Base-by-base conservation (phyloP, 176 grass and related monocot genomes). In the Phyllostachys edulis region DNA sequence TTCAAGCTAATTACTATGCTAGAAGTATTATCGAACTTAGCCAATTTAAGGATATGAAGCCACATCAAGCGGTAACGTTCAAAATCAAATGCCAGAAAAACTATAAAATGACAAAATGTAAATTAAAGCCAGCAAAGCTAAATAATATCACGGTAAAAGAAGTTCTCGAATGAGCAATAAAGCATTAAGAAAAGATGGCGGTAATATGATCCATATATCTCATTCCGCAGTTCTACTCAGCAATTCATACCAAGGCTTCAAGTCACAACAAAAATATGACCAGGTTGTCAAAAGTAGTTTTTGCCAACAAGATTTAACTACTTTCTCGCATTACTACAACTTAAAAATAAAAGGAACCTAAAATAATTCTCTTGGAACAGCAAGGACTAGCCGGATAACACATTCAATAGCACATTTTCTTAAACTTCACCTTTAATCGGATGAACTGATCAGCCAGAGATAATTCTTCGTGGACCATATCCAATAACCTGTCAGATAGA, bases 391-490 rank as follows among this genome's bases (percentile, higher is more conserved):
- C 45, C 46, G 13, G 60, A 37, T 15, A 76, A 56, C 46, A 76
- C 18, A 75, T 55, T 51, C 20, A 67, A 44, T 12, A 68, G 69
- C 13, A 84, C 11, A 82, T 63, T 14, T 73, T 79, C 61, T 67
- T 18, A 47, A 42, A 73, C 76, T 51, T 90, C 46, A 95, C 96
- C 91, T 98, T 95, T 70, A 96, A 79, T 86, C 65, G 90, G 37
- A 83, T 54, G 52, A 98, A 94, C 73, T 96, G 93, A 87, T 98
- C 96, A 32, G 89, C 87, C 36, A 98, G 83, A 86, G 89, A 95
- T 71, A 96, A 89, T 77, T 96, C 93, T 89, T 95, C 85, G 24
- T 93, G 89, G 76, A 98, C 86, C 93, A 98, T 85, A 89, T 96
- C 91, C 93, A 98, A 90, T 88, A 98, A 87, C 83, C 96, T 98